Base-by-base conservation (phyloP, 352 stramenopile species). In the Globisporangium radiosum region DNA sequence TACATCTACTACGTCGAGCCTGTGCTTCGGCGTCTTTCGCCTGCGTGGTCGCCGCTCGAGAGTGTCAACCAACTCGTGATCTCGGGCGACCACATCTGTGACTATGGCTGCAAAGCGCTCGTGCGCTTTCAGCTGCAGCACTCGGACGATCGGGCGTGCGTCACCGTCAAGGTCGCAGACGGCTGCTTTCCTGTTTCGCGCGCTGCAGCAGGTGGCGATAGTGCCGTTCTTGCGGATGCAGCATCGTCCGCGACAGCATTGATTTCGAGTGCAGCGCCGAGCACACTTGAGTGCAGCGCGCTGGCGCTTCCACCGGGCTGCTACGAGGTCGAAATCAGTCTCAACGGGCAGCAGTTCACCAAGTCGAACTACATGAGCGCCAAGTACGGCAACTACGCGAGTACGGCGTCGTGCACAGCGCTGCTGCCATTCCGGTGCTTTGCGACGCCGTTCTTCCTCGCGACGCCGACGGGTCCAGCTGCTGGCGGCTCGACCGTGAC, bases 261-360 rank as follows among this genome's bases (percentile, higher is more conserved):
- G 13, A 62, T 53, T 42, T 19, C 45, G 25, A 57, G 54, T 40
- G 10, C 45, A 6, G 14, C 25, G 6, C 47, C 43, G 36, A 57
- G 5, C 42, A 70, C 37, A 47, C 53, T 47, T 54, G 66, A 7
- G 48, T 87, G 52, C 64, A 72, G 43, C 73, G 72, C 36, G 40
- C 62, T 6, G 78, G 80, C 56, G 57, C 71, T 55, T 1, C 47
- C 60, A 25, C 55, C 78, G 0, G 73, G 76, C 0, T 88, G 72
- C 42, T 90, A 84, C 57, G 78, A 87, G 53, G 59, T 88, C 4
- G 76, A 88, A 42, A 54, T 88, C 10, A 90, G 76, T 66, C 61
- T 90, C 3, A 90, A 90, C 53, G 69, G 72, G 0, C 78, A 90
- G 50, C 81, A 88, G 42, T 90, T 85, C 36, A 79, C 76, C 0